phyloP scores from a whole-genome alignment of 441 rosid species.

The Raphanus hybrid region DNA sequence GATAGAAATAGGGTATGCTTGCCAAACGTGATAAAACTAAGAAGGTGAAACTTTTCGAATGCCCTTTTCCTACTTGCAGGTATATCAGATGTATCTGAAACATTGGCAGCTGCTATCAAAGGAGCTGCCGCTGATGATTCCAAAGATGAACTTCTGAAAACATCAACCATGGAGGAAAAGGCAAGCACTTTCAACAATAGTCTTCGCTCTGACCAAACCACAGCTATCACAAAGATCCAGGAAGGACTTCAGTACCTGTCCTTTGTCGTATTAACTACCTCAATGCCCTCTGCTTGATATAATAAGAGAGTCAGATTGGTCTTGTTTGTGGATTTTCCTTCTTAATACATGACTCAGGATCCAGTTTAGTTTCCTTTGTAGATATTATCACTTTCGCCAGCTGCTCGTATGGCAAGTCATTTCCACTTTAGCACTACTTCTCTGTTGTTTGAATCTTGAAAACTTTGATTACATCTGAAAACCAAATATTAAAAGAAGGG shows the following conservation, averaged over 20 bases:
- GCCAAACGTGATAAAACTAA: not conserved
- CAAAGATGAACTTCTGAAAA: constrained; percentile 50
- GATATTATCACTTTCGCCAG: constrained; percentile 22
- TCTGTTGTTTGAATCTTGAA: constrained; percentile 35
- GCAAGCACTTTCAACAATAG: constrained; percentile 69
- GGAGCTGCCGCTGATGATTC: constrained; percentile 61
- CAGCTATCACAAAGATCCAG: constrained; percentile 78
- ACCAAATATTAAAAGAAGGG: constrained; percentile 22
- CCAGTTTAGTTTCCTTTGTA: constrained; percentile 25
- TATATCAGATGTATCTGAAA: constrained; percentile 87
- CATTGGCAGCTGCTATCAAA: constrained; percentile 74
- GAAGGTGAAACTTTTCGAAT: not conserved
- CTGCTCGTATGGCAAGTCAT: constrained; percentile 20
- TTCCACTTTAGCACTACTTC: constrained; percentile 20
- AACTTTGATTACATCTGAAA: constrained; percentile 15
- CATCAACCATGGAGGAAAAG: constrained; percentile 66
- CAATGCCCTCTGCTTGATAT: constrained; percentile 73
- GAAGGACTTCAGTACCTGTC: constrained; percentile 85
- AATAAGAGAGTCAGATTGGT: constrained; percentile 27
- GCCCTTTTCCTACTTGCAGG: constrained; percentile 50
- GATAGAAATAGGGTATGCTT: not conserved
- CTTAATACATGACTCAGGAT: not conserved
- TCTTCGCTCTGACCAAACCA: constrained; percentile 58
- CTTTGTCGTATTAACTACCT: constrained; percentile 70
- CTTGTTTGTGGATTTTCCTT: not conserved